Percentiles rank a stretch among this genome's conserved stretches.
Evolutionary conservation across 257 asterid species (phyloP).

Genomic region (Ilex aquifolium): DNA sequence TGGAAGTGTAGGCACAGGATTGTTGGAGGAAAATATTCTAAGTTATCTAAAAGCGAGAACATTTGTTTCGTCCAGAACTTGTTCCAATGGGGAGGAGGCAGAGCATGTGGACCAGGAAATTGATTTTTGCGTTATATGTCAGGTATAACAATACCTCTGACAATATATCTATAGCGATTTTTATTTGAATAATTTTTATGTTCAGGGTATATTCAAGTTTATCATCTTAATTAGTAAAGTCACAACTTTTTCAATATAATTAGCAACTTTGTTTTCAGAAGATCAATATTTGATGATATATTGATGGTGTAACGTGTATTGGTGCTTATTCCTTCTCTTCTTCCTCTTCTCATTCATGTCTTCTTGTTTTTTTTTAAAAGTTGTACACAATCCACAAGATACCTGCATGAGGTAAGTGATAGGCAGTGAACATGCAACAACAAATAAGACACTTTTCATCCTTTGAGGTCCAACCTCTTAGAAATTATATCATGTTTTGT

Average conservation of each 20-base stretch:
- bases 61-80: constrained; percentile 32
- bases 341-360: background rate
- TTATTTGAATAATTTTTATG: too few relatives aligned
- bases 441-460: too few relatives aligned
- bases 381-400: too few relatives aligned
- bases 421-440: too few relatives aligned
- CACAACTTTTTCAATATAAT: too few relatives aligned
- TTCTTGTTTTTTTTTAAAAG: background rate
- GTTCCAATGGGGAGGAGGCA: constrained; percentile 28
- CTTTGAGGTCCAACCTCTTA: too few relatives aligned
- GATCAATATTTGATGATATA: too few relatives aligned
- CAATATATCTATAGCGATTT: too few relatives aligned
- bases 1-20: constrained; percentile 71
- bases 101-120: constrained; percentile 30
- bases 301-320: background rate
- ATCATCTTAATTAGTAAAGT: too few relatives aligned
- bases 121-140: constrained; percentile 72
- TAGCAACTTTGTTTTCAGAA: too few relatives aligned
- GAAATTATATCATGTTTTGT: background rate
- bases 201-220: too few relatives aligned
- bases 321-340: background rate
- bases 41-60: constrained; percentile 45
- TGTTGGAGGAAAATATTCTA: constrained; percentile 43
- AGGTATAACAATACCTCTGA: constrained; percentile 31
- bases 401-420: too few relatives aligned